Base-by-base conservation (phyloP, 73 alveolate species). In the Paramecium tetraurelia region DNA sequence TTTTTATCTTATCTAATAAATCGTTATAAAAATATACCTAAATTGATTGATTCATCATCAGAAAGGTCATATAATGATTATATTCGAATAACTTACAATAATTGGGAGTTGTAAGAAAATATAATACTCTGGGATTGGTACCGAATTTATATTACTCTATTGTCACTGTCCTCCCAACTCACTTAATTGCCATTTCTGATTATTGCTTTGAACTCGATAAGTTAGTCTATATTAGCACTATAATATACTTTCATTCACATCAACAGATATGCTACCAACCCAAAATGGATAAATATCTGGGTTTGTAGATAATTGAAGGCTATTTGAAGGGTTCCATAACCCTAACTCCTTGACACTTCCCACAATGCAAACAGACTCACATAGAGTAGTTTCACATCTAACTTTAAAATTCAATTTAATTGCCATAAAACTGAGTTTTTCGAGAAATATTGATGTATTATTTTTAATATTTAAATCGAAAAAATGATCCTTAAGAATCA, bases 311-410 rank as follows among this genome's bases (percentile, higher is more conserved):
- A 72, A 38, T n/a, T 33, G n/a, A 72, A 72, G 59, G 9, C 86
- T 40, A 20, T 72, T 20, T 72, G 8, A 43, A 21, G 86, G 68
- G 33, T 72, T 72, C 86, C 86, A 72, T 16, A 9, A 33, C 36
- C 86, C 86, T 31, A 72, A 38, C 59, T 72, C 86, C n/a, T 72
- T 40, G 6, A 72, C 68, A 72, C 59, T 18, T 40, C 86, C 86
- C n/a, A 38, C 53, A 72, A 72, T 72, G 86, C 59, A 5, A 8
- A 72, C 53, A 20, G 36, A 40, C 59, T 72, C 86, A 72, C 36
- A 4, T 36, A 72, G 86, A 72, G 33, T 31, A 21, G 86, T 72
- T 36, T 36, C 57, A 72, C 86, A 72, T 72, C 86, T 72, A 16
- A 72, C 86, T 72, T 72, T 72, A 40, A 72, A 72, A 72, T 72